Percentiles rank a stretch among this genome's conserved stretches.
Conservation (phyloP, 2,329 filamentous ascomycete genomes). For the Colletotrichum lentis region DNA sequence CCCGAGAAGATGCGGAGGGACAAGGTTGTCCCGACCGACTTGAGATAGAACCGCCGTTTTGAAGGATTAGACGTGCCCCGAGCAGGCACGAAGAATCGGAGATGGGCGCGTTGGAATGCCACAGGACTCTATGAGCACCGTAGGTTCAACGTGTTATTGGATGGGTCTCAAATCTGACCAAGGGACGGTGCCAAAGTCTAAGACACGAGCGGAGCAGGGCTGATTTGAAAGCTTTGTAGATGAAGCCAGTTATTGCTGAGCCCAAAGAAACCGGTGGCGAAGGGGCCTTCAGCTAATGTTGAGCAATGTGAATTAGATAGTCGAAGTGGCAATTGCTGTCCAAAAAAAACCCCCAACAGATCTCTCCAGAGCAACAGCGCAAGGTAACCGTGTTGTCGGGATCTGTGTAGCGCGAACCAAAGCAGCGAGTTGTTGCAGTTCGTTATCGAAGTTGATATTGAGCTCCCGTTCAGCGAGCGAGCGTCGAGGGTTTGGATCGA, state of each 20-base stretch:
- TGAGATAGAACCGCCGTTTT: conserved; percentile 85
- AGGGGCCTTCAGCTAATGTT: conserved; percentile 12
- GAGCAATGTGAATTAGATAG: conserved; percentile 22
- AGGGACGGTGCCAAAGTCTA: conserved; percentile 16
- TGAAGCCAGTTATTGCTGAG: conserved; percentile 9
- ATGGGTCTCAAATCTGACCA: conserved; percentile 19
- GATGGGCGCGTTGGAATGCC: conserved; percentile 40
- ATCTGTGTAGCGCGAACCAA: conserved; percentile 20
- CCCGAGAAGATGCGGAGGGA: conserved; percentile 85
- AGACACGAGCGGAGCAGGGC: conserved; percentile 22
- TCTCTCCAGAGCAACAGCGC: background rate
- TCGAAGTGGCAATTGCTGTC: conserved; percentile 24
- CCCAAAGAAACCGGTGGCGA: conserved; percentile 14
- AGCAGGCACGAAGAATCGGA: conserved; percentile 56
- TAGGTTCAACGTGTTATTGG: conserved; percentile 22
- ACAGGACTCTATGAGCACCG: conserved; percentile 26
- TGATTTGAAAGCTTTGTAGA: conserved; percentile 5
- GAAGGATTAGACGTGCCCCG: conserved; percentile 67
- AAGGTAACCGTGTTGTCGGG: background rate
- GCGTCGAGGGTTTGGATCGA: conserved; percentile 32
- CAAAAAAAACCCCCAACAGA: background rate
- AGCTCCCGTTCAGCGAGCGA: conserved; percentile 27
- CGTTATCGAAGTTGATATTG: conserved; percentile 37
- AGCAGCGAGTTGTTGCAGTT: conserved; percentile 27
- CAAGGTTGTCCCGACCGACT: conserved; percentile 81